Base-by-base conservation (phyloP, 1,284 basidiomycete genomes). In the Stereum hirsutum region DNA sequence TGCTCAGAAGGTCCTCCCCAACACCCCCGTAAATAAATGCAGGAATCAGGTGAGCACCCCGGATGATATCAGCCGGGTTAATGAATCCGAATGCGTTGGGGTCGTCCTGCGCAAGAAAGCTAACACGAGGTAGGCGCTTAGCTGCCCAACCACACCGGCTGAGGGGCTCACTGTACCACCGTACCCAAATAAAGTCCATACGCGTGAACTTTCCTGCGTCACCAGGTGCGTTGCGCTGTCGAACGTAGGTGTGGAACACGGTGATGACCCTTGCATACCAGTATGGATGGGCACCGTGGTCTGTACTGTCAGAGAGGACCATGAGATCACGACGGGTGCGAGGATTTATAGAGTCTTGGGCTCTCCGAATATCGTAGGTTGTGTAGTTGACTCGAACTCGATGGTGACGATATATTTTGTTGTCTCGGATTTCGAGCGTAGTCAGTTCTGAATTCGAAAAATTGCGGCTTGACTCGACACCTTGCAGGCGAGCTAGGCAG, bases 331-430 rank as follows among this genome's bases (percentile, higher is more conserved):
- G 10, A 6, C 15, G 21, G 3, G 38, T 47, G 6, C 20, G 15
- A 5, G 44, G 26, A 32, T 52, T 54, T 36, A 57, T 46, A 6
- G 43, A 42, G 36, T 54, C 50, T n/a, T 51, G 48, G 1, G 15
- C 44, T 4, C 47, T 39, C 1, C 56, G 54, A 11, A 68, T 41
- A 41, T 74, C 61, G 45, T 74, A 73, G 1, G 65, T 69, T 0
- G 66, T 72, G 48, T 66, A 72, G 41, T 72, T 68, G 40, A 72
- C 42, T 0, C 53, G 52, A 14, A 65, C 31, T 0, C 49, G 49
- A 15, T 58, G 55, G 42, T 62, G 56, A 0, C 35, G 37, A 44
- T 63, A 69, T 0, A 72, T 51, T 2, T 35, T 25, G 27, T 60
- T 44, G 12, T 60, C 41, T 1, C 41, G 23, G 19, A 69, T 52